Evolutionary conservation across 2,329 filamentous ascomycete species (phyloP).

Genomic region (Leptographium lundbergii): DNA sequence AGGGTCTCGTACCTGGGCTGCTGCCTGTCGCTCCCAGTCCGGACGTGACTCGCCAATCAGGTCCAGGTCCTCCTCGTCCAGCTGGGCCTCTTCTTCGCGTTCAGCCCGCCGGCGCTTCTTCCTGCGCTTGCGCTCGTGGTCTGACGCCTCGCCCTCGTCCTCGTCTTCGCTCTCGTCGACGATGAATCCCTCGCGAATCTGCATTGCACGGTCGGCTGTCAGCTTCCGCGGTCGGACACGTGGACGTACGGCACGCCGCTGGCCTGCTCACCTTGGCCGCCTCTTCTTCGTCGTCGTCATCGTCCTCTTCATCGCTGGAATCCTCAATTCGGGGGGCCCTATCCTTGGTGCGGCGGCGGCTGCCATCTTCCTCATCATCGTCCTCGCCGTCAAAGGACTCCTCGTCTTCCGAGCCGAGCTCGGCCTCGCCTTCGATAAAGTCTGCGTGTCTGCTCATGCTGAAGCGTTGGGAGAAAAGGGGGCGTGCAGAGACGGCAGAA

Average conservation of each 20-base stretch:
- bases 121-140: constrained; percentile 47
- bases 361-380: constrained; percentile 61
- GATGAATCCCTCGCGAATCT: constrained; percentile 93
- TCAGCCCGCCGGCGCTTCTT: constrained; percentile 66
- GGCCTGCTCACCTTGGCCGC: constrained; percentile 48
- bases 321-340: constrained; percentile 49
- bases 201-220: constrained; percentile 14
- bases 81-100: constrained; percentile 71
- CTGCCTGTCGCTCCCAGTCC: constrained; percentile 52
- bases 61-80: constrained; percentile 94
- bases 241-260: too few species aligned
- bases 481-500: not conserved
- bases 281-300: constrained; percentile 83
- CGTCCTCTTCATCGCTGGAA: constrained; percentile 84
- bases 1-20: constrained; percentile 48
- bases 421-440: constrained; percentile 73
- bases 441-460: constrained; percentile 55
- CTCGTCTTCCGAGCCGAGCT: constrained; percentile 76
- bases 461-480: constrained; percentile 5
- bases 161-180: constrained; percentile 83
- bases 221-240: too few species aligned
- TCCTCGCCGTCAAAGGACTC: constrained; percentile 71
- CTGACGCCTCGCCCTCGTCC: constrained; percentile 46
- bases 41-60: constrained; percentile 77
- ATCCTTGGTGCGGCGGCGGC: constrained; percentile 28